phyloP scores from a whole-genome alignment of 257 asterid genomes.

The Solanum paucissectum region DNA sequence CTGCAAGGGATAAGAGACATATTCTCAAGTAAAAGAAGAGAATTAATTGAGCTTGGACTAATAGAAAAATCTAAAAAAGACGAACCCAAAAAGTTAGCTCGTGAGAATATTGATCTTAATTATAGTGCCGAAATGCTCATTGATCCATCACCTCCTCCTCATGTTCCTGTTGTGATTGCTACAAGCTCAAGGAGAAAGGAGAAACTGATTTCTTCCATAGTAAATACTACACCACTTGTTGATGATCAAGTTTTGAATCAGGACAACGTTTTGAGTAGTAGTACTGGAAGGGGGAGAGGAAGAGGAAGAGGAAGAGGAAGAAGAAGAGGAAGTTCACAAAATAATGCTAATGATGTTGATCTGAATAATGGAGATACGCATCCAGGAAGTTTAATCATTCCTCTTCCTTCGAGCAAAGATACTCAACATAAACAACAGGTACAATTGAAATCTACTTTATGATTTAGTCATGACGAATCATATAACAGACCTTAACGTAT shows the following conservation, averaged over 20 bases:
- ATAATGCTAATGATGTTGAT: not conserved
- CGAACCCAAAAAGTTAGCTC: not conserved
- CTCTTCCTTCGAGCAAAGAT: not conserved
- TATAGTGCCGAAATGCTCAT: not conserved
- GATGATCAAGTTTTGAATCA: not conserved
- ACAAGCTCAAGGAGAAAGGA: not conserved
- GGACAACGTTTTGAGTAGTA: not conserved
- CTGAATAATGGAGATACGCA: not conserved
- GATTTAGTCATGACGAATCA: not conserved
- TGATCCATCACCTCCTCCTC: not conserved
- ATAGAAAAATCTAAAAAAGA: not conserved
- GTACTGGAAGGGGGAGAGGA: not conserved
- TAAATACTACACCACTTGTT: not conserved
- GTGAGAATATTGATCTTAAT: not conserved
- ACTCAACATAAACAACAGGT: not conserved
- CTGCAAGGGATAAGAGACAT: not conserved
- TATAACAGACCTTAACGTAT: no score
- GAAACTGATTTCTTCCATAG: constrained; percentile 7
- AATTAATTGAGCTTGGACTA: not conserved
- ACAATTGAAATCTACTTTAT: not conserved
- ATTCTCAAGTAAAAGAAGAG: not conserved
- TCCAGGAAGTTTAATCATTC: not conserved
- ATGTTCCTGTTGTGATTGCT: not conserved
- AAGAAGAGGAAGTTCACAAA: not conserved
- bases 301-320: not conserved